phyloP scores from a whole-genome alignment of 2,329 filamentous ascomycete species.

The Fusarium sp. region DNA sequence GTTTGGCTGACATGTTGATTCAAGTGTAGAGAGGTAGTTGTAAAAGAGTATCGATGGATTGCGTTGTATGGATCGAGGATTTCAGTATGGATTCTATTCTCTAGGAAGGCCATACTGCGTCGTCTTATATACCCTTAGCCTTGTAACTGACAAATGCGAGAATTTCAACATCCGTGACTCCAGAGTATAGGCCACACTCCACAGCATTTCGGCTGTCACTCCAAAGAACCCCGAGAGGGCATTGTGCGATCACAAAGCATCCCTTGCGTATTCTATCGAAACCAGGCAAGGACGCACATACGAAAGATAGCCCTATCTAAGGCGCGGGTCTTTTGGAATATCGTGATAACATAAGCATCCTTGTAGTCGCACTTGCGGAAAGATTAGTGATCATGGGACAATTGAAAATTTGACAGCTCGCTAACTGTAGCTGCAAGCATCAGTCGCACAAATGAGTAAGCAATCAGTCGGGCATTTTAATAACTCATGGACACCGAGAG shows the following conservation, averaged over 20 bases:
- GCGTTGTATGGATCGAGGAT: background rate
- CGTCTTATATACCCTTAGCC: background rate
- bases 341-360: background rate
- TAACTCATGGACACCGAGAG: background rate
- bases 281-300: background rate
- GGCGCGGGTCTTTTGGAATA: background rate
- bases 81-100: background rate
- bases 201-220: background rate
- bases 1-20: slow-evolving; percentile 41
- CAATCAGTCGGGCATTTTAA: slow-evolving; percentile 5
- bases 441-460: background rate
- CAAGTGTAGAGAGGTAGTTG: background rate
- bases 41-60: background rate
- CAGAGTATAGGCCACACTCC: background rate
- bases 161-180: background rate
- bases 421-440: background rate
- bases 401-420: background rate
- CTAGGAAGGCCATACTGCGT: background rate
- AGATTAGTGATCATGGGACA: slow-evolving; percentile 6
- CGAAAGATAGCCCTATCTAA: background rate
- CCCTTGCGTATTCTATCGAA: background rate
- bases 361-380: accelerated
- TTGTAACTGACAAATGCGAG: slow-evolving; percentile 8
- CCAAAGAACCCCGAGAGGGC: slow-evolving; percentile 1
- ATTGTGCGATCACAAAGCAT: background rate